phyloP scores from a whole-genome alignment of 1,139 yeast species.

The Diutina mesorugosa region DNA sequence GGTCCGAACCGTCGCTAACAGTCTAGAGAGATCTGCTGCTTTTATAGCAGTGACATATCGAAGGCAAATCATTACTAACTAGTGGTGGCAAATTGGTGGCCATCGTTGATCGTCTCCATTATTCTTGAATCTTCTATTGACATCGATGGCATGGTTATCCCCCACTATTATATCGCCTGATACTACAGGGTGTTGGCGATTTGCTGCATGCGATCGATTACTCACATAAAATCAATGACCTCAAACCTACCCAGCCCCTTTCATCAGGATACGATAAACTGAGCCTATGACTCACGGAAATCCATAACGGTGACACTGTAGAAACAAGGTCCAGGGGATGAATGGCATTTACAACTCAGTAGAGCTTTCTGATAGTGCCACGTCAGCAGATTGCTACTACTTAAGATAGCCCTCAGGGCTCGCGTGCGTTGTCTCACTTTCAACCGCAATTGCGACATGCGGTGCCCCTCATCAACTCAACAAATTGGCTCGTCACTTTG shows the following conservation, averaged over 20 bases:
- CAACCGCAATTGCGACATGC: neutral
- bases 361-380: neutral
- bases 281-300: neutral
- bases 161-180: neutral
- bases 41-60: neutral
- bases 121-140: neutral
- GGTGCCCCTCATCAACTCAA: neutral
- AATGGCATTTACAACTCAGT: neutral
- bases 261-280: neutral
- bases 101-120: no score
- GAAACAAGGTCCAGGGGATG: neutral
- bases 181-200: neutral
- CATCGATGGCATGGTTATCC: neutral
- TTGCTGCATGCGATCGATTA: neutral
- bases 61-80: neutral
- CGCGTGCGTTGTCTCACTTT: neutral
- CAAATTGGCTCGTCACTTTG: neutral
- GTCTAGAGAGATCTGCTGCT: neutral
- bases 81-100: neutral
- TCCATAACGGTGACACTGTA: neutral
- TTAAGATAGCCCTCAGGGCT: neutral
- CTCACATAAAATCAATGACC: neutral
- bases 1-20: neutral
- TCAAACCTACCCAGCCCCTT: neutral
- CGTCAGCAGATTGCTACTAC: neutral